phyloP scores from a whole-genome alignment of 2,329 filamentous ascomycete species.

The Clarireedia paspali region DNA sequence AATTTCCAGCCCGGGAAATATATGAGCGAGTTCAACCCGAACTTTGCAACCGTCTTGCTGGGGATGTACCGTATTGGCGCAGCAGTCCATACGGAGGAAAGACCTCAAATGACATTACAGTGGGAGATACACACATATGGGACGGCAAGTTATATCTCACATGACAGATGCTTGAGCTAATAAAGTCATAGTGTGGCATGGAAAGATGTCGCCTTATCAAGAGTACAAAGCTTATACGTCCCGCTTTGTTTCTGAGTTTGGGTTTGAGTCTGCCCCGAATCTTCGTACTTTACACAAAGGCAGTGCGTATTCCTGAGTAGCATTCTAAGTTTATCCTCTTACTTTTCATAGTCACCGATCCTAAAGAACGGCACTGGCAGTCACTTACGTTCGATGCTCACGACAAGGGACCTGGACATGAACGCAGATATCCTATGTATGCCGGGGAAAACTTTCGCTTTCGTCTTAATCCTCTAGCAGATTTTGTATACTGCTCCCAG shows the following conservation, averaged over 20 bases:
- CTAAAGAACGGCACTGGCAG: constrained; percentile 40
- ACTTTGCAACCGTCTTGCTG: constrained; percentile 58
- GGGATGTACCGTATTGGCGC: constrained; percentile 68
- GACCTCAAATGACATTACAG: constrained; percentile 48
- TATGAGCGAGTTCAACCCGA: constrained; percentile 63
- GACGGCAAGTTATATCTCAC: constrained; percentile 32
- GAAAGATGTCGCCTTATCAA: constrained; percentile 45
- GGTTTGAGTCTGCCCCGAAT: constrained; percentile 44
- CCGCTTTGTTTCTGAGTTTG: constrained; percentile 47
- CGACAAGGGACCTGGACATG: constrained; percentile 46
- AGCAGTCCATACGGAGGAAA: constrained; percentile 79
- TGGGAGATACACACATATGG: constrained; percentile 50
- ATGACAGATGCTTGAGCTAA: not conserved
- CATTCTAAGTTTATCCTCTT: no score
- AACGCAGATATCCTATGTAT: constrained; percentile 39
- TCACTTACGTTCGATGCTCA: constrained; percentile 46
- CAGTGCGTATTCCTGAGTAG: constrained; percentile 15
- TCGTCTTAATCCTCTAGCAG: constrained; percentile 18
- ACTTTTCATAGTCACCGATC: constrained; percentile 30
- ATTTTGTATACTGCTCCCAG: constrained; percentile 26
- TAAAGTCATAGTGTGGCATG: constrained; percentile 39
- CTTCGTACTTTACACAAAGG: constrained; percentile 40
- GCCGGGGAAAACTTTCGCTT: constrained; percentile 26
- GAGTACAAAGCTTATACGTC: constrained; percentile 40
- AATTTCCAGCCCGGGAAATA: constrained; percentile 24